Base-by-base conservation (phyloP, 2,329 filamentous ascomycete genomes). In the Pseudocercospora eumusae region DNA sequence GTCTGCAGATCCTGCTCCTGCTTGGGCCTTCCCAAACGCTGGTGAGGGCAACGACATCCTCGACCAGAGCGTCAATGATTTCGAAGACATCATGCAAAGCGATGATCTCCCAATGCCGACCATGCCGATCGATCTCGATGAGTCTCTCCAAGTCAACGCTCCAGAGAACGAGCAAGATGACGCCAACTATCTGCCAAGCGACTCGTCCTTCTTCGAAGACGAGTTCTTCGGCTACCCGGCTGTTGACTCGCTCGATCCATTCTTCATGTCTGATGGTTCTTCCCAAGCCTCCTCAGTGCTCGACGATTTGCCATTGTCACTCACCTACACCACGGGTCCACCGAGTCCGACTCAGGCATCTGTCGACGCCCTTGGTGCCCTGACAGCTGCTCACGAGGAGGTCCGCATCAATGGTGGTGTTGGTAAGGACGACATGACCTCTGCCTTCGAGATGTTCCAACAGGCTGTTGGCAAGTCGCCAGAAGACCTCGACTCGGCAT, bases 201-300 rank as follows among this genome's bases (percentile, higher is more conserved):
- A 54, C 52, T 36, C 25, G 9, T 33, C 15, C 28, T 54, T 54
- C 28, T 54, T 54, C 18, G 52, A 36, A 9, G 52, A 54, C 7
- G 52, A 54, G 28, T 36, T 13, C 13, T 36, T 20, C 42, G 56
- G 42, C 21, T 40, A 40, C 4, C 15, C 13, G 7, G 36, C 36
- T 18, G n/a, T 42, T 7, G 23, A 4, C n/a, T 15, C 18, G 5
- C 40, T 40, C 21, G 56, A 56, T 20, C 56, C 47, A 4, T 62
- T 49, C 49, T 62, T 45, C 23, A 36, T 59, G 9, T 54, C 60
- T 23, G 56, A 62, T 28, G 28, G 52, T n/a, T n/a, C 18, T n/a
- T 54, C 52, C 9, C n/a, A 27, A 13, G 13, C 52, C 28, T 36
- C 28, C 13, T 54, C 52, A 4, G n/a, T 54, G 20, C 13, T 33